phyloP scores from a whole-genome alignment of 1,139 yeast species.

The Yamadazyma trypodendri region DNA sequence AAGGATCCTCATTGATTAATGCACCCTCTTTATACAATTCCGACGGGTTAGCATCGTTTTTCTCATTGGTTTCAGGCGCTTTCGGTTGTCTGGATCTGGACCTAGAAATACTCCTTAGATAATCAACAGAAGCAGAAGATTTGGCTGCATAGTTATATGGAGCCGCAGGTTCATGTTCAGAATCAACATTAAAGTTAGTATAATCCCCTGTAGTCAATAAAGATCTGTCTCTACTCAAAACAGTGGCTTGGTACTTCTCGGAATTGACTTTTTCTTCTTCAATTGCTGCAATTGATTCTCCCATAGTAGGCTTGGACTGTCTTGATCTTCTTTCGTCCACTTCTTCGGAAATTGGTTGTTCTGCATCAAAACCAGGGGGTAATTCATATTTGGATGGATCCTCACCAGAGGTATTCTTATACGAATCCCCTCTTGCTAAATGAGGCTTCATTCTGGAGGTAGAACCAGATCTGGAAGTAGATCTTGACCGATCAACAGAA shows the following conservation, averaged over 20 bases:
- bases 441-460: constrained; percentile 46
- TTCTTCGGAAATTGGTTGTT: constrained; percentile 20
- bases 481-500: constrained; percentile 27
- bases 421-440: constrained; percentile 66
- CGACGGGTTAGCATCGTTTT: constrained; percentile 43
- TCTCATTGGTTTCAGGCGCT: constrained; percentile 34
- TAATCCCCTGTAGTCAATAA: constrained; percentile 51
- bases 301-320: constrained; percentile 48
- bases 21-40: constrained; percentile 47
- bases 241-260: constrained; percentile 15
- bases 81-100: constrained; percentile 53
- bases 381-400: constrained; percentile 45
- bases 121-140: constrained; percentile 42
- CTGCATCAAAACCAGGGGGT: constrained; percentile 36
- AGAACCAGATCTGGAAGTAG: constrained; percentile 30
- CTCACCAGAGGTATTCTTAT: constrained; percentile 46
- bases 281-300: constrained; percentile 49
- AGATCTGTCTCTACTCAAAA: constrained; percentile 37
- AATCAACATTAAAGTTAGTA: constrained; percentile 48
- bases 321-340: constrained; percentile 41
- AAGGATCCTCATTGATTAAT: constrained; percentile 47
- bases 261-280: constrained; percentile 27
- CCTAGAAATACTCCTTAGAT: constrained; percentile 60
- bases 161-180: constrained; percentile 21
- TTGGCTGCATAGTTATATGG: constrained; percentile 29